Base-by-base conservation (phyloP, 2,329 filamentous ascomycete genomes). In the Alternaria sp. region DNA sequence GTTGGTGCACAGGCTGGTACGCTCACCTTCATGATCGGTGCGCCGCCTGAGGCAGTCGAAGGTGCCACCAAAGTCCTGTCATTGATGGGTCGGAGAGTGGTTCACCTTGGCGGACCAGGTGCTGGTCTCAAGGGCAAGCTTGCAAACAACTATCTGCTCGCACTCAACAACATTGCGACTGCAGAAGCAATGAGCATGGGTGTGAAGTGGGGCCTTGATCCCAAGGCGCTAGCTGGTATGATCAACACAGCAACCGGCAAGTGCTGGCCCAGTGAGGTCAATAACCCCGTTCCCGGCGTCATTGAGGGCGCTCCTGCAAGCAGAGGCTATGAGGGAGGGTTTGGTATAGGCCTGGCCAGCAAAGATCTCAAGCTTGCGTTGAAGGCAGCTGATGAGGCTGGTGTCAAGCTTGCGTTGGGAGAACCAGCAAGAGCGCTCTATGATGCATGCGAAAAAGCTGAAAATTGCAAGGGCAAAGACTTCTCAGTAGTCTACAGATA, bases 121-220 rank as follows among this genome's bases (percentile, higher is more conserved):
- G 88, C 92, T 3, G 96, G 96, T 0, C 86, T 99, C 1, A 92
- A 93, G 11, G 96, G 92, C 43, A 99, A 99, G 82, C 86, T 99
- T 30, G 94, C 95, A 57, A 99, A 99, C 83, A 99, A 99, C 81
- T 99, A 99, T 79, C 88, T 98, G 26, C 85, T 99, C 4, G 95
- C 94, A 5, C 89, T 98, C 71, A 96, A 94, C 84, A 99, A 99
- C 81, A 94, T 90, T 62, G 88, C 88, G 3, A 88, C 87, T 0
- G 87, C 87, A 4, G 88, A 90, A 74, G 88, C 88, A 7, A 89
- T 90, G 88, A 89, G 88, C 64, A 84, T 90, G 76, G 88, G 88
- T 5, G 84, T 89, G 41, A 82, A 84, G 54, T 89, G 87, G 86
- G 88, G 88, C 2, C 82, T 90, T 9, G 85, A 90, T 60, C 84